Evolutionary conservation across 202 grass and related monocot genomes (phyloP).

Genomic region (Carex arenaria): DNA sequence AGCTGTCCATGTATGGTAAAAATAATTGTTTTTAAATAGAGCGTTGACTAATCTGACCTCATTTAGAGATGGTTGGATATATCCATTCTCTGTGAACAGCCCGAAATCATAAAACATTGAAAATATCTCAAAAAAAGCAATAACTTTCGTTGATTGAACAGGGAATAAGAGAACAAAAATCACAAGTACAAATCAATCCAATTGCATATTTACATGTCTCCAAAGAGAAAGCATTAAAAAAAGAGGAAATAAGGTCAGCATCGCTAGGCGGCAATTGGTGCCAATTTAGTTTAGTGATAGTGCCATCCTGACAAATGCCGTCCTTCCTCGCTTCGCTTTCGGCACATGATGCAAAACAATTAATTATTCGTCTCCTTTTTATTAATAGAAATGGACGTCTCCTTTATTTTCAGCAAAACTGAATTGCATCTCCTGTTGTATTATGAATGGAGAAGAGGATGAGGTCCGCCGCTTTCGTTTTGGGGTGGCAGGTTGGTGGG

Average conservation of each 20-base stretch:
- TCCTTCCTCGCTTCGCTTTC: not conserved
- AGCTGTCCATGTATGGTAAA: too few relatives aligned
- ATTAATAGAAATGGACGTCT: not conserved
- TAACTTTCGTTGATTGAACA: too few relatives aligned
- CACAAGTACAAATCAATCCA: not conserved
- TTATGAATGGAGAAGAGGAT: not conserved
- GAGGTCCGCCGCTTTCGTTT: not conserved
- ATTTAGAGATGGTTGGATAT: too few relatives aligned
- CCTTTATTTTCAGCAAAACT: too few relatives aligned
- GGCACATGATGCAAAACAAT: not conserved
- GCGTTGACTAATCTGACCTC: too few relatives aligned
- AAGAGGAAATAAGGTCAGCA: not conserved
- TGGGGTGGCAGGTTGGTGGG: constrained; percentile 9
- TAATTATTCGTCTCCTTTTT: not conserved
- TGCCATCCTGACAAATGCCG: not conserved
- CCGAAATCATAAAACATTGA: too few relatives aligned
- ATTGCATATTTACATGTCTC: not conserved
- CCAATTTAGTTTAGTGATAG: not conserved
- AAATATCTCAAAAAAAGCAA: too few relatives aligned
- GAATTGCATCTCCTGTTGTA: not conserved
- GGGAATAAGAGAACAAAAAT: too few relatives aligned
- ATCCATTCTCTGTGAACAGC: too few relatives aligned
- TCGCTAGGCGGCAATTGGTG: constrained; percentile 1
- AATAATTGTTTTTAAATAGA: too few relatives aligned
- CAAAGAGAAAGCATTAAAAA: not conserved